Percentiles rank a stretch among this genome's conserved stretches.
phyloP scores from a whole-genome alignment of 73 alveolate genomes.

The Paramecium primaurelia region DNA sequence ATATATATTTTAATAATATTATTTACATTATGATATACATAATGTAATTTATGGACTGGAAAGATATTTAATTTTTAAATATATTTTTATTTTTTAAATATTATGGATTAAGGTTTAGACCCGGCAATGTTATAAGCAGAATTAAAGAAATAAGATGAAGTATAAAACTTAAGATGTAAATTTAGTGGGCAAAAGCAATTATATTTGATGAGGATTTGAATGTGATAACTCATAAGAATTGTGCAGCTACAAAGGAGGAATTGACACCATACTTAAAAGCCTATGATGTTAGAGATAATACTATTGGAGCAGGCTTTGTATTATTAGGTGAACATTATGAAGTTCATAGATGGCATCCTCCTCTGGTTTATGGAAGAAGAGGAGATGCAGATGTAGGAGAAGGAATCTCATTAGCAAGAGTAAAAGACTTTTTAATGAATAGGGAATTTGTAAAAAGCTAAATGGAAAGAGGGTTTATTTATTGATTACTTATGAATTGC shows the following conservation, averaged over 20 bases:
- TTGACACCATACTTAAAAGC: conserved; percentile 61
- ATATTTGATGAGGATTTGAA: conserved; percentile 62
- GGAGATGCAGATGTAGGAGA: conserved; percentile 98
- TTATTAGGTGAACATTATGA: conserved; percentile 84
- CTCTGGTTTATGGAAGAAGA: conserved; percentile 96
- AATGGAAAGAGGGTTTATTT: conserved; percentile 59
- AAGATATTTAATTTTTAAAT: background rate
- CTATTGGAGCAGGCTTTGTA: conserved; percentile 67
- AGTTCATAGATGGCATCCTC: conserved; percentile 98
- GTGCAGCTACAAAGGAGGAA: conserved; percentile 55
- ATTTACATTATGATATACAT: background rate
- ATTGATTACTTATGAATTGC: conserved; percentile 90
- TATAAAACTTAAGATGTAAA: background rate
- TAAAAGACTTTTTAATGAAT: background rate
- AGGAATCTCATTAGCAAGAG: conserved; percentile 92
- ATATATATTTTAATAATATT: background rate
- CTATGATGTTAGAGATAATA: conserved; percentile 60
- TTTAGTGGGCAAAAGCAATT: conserved; percentile 67
- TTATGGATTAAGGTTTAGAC: conserved; percentile 38
- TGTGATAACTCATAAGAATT: conserved; percentile 52
- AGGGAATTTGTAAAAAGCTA: background rate
- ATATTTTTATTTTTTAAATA: background rate
- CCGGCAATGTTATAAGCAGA: background rate
- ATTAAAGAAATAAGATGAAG: conserved; percentile 38
- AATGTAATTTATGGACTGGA: background rate